Conservation (phyloP, 352 stramenopile genomes). For the Pythium graminicola region DNA sequence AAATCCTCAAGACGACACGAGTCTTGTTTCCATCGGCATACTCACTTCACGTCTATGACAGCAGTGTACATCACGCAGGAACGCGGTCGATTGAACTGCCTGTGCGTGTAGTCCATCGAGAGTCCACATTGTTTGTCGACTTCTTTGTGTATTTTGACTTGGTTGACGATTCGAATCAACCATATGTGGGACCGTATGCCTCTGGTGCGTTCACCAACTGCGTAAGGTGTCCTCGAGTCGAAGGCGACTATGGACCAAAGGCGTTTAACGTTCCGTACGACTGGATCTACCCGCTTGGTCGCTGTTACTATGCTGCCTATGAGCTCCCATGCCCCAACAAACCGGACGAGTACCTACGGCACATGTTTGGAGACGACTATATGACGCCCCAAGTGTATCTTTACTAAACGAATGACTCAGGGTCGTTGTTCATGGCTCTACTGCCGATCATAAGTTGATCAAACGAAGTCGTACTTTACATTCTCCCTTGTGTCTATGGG, state of each 20-base stretch:
- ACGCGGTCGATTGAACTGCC: constrained; percentile 23
- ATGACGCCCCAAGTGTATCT: constrained; percentile 16
- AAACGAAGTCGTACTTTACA: not conserved
- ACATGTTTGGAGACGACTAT: constrained; percentile 26
- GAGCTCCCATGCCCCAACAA: constrained; percentile 22
- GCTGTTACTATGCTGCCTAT: constrained; percentile 21
- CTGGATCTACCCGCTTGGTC: constrained; percentile 26
- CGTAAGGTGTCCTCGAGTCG: constrained; percentile 9
- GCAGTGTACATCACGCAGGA: constrained; percentile 9
- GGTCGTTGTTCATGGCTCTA: too few relatives aligned
- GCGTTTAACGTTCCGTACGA: constrained; percentile 21
- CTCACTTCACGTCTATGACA: constrained; percentile 23
- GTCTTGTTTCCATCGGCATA: constrained; percentile 22
- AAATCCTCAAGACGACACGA: constrained; percentile 9
- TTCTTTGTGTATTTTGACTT: constrained; percentile 30
- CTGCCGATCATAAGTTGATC: too few relatives aligned
- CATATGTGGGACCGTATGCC: constrained; percentile 14
- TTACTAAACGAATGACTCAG: constrained; percentile 39
- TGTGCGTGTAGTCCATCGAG: constrained; percentile 19
- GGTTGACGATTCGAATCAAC: constrained; percentile 1
- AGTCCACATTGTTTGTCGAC: constrained; percentile 26
- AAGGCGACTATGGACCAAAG: not conserved
- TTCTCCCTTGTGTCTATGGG: not conserved
- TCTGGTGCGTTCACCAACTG: constrained; percentile 27
- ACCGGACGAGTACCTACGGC: constrained; percentile 18